A percentile compares a stretch with the other conserved stretches of the same genome.
Conservation (phyloP, 1,139 yeast genomes). For the Saccharomyces hybrid region DNA sequence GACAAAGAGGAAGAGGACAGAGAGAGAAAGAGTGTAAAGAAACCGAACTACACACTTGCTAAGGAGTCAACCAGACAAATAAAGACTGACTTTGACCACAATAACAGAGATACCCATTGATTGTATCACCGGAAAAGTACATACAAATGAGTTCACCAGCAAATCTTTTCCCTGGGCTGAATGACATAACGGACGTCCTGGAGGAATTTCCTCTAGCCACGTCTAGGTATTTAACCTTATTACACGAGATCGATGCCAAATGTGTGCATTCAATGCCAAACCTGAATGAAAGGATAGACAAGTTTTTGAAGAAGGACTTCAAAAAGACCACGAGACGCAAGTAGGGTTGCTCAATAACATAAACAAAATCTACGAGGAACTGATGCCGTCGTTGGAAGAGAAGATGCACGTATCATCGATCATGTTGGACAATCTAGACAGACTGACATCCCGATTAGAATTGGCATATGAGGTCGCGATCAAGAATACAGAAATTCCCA, state of each 20-base stretch:
- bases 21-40: background rate
- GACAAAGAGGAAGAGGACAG: background rate
- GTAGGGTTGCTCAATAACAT: slow-evolving; percentile 35
- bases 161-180: slow-evolving; percentile 62
- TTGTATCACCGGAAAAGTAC: background rate
- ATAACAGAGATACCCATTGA: background rate
- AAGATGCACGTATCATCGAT: slow-evolving; percentile 95
- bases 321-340: slow-evolving; percentile 15
- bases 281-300: slow-evolving; percentile 50
- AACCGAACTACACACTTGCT: background rate
- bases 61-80: background rate
- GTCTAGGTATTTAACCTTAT: slow-evolving; percentile 74
- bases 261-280: slow-evolving; percentile 70
- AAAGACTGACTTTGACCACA: background rate
- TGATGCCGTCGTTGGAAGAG: slow-evolving; percentile 90
- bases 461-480: slow-evolving; percentile 69
- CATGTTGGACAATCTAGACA: slow-evolving; percentile 69
- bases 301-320: slow-evolving; percentile 39
- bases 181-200: slow-evolving; percentile 84
- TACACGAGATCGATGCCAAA: slow-evolving; percentile 92
- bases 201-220: slow-evolving; percentile 85
- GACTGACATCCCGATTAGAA: slow-evolving; percentile 66
- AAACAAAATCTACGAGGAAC: slow-evolving; percentile 49
- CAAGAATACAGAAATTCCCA: slow-evolving; percentile 66
- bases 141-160: slow-evolving; percentile 29